These are phyloP conservation scores for Prunus kanzakura DNA, from an alignment of 306 rosid species.

Conservation along the genomic window DNA sequence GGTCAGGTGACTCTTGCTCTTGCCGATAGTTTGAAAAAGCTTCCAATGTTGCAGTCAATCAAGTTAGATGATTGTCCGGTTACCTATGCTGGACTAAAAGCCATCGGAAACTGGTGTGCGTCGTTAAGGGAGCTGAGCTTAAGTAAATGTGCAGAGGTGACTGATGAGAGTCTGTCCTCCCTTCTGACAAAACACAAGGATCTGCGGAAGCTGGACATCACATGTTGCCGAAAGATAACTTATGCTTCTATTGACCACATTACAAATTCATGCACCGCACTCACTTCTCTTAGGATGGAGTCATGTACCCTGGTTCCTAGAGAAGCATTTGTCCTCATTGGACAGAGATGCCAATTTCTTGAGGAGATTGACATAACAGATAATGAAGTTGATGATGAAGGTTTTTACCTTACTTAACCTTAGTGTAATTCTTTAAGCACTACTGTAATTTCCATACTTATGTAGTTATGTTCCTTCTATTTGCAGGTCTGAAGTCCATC, in stretches of 20 bases:
- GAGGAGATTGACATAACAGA: constrained; percentile 92
- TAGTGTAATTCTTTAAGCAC: constrained; percentile 2
- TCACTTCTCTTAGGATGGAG: constrained; percentile 86
- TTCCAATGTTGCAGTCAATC: constrained; percentile 69
- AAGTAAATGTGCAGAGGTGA: constrained; percentile 84
- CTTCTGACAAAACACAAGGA: constrained; percentile 70
- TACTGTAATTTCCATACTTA: constrained; percentile 22
- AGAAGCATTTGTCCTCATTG: constrained; percentile 70
- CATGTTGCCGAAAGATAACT: constrained; percentile 88
- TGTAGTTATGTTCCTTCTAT: constrained; percentile 20
- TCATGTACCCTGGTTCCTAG: constrained; percentile 73
- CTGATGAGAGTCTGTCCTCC: constrained; percentile 70
- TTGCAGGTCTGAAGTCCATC: constrained; percentile 67
- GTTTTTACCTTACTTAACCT: constrained; percentile 31
- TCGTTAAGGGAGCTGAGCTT: constrained; percentile 76
- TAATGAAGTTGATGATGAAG: constrained; percentile 87
- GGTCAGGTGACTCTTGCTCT: constrained; percentile 72
- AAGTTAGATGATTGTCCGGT: constrained; percentile 67
- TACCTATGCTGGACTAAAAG: constrained; percentile 65
- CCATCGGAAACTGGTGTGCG: constrained; percentile 66
- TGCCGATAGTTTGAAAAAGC: constrained; percentile 64
- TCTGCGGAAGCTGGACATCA: constrained; percentile 84
- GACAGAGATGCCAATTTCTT: constrained; percentile 58
- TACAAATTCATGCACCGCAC: constrained; percentile 58
- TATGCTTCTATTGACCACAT: constrained; percentile 60